Base-by-base conservation (phyloP, 2,329 filamentous ascomycete species). In the Hymenotorrendiella dingleyae region DNA sequence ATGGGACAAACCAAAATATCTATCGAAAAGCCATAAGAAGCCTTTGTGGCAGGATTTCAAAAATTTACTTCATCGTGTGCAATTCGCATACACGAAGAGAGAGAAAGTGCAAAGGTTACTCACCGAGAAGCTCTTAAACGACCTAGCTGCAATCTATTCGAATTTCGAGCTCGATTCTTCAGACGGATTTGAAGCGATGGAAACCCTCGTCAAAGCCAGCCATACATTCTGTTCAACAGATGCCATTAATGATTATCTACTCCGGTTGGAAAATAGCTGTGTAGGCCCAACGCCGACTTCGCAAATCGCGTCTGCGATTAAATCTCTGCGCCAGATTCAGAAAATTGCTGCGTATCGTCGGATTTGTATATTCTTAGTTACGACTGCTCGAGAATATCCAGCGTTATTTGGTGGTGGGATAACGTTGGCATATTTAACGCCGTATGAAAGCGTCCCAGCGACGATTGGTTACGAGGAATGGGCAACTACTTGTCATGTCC, bases 1-100 rank as follows among this genome's bases (percentile, higher is more conserved):
- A 33, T 48, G 46, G 46, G 36, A 42, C 16, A 48, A 45, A 32
- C 46, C 46, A 12, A 36, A 36, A 11, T 48, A 45, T 27, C 28
- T 48, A 11, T 42, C 42, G 12, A 48, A 48, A 17, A 42, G 38
- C 20, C 46, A 48, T 22, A 48, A 48, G 7, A 48, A 48, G 11
- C 35, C 46, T n/a, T 35, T 48, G 7, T 48, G 46, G 46, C 35
- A 45, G 14, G 46, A 48, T 24, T 45, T 48, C 30, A 24, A 17
- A 20, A 45, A 43, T 34, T 20, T 45, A 16, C 14, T 36, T 17
- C 46, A 48, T 34, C 43, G 46, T 14, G 26, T 28, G 24, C 34
- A 48, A 19, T 45, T 45, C 19, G 14, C 36, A 2, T 48, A 48
- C 20, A 28, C 28, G 4, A 48, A 45, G 20, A 38, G 40, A 7